Evolutionary conservation across 345 rosid genomes (phyloP).

Genomic region (Sonneratia alba): DNA sequence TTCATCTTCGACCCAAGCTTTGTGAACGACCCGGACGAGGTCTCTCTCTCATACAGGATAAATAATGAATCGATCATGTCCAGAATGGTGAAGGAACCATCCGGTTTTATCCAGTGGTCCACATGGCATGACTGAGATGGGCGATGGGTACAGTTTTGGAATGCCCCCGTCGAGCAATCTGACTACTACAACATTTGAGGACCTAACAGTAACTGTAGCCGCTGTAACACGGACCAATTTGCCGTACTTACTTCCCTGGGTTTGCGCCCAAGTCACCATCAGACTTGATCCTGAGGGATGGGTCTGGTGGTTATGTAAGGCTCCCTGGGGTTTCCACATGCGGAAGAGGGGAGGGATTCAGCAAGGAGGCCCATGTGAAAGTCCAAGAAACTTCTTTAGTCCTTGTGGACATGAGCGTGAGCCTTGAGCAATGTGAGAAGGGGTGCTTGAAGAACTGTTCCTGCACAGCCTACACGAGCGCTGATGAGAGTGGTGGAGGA

Average conservation of each 20-base stretch:
- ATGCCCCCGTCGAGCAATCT: constrained; percentile 49
- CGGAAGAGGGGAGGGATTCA: constrained; percentile 41
- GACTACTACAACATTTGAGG: constrained; percentile 55
- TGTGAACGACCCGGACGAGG: constrained; percentile 18
- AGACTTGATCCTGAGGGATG: constrained; percentile 46
- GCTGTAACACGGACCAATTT: constrained; percentile 12
- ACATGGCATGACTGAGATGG: constrained; percentile 35
- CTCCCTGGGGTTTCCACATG: constrained; percentile 14
- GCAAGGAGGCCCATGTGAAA: constrained; percentile 11
- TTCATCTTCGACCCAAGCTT: constrained; percentile 14
- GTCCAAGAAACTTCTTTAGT: background rate
- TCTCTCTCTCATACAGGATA: constrained; percentile 18
- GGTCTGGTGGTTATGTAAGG: constrained; percentile 38
- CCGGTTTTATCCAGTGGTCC: constrained; percentile 30
- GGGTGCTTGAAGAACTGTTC: constrained; percentile 16
- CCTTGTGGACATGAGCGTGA: constrained; percentile 4
- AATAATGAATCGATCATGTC: constrained; percentile 21
- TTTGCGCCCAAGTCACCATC: constrained; percentile 40
- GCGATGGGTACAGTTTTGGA: constrained; percentile 41
- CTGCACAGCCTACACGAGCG: constrained; percentile 8
- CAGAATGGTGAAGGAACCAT: constrained; percentile 39
- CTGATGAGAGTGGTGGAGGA: constrained; percentile 1
- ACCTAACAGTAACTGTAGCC: constrained; percentile 13
- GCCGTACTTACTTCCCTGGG: constrained; percentile 57
- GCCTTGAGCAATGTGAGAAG: background rate